Base-by-base conservation (phyloP, 2,329 filamentous ascomycete genomes). In the Ophiostoma sp. region DNA sequence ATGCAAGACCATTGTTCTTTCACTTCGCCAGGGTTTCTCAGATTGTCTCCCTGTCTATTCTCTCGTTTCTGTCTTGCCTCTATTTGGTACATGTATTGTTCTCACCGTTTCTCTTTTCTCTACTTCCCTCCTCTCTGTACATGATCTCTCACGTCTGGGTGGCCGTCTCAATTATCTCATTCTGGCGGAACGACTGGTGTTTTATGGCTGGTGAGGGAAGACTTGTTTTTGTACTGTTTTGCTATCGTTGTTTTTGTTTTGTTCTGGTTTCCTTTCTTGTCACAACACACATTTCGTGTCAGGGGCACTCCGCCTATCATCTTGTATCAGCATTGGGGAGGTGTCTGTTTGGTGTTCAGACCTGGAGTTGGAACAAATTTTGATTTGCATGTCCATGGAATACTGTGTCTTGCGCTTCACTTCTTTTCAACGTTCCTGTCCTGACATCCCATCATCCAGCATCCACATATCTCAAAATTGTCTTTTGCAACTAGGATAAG, bases 141-240 rank as follows among this genome's bases (percentile, higher is more conserved):
- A 61, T 73, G 64, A n/a, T 55, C 59, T 64, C 57, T 39, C 19
- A 52, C 36, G 50, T 63, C 39, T 12, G 45, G 66, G 66, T 31
- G 72, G 72, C 48, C 31, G 25, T 70, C 42, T 70, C 72, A 55
- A 45, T 70, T 57, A 11, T 45, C 36, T 39, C 66, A 70, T 64
- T 55, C 52, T 31, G 72, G 57, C 61, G 57, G 66, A 42, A 64
- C 55, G 68, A 70, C 55, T 63, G 72, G 72, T 73, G 72, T 73
- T 73, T 33, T 25, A n/a, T 42, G 72, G 66, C 15, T 63, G 72
- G 66, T 52, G 66, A 52, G 66, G 68, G 48, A 36, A 31, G 68
- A 68, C 36, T 11, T 57, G 22, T 64, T 69, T 12, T 39, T 45
- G 36, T 45, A 22, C 57, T 22, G 39, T 69, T 55, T 33, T 50